Percentiles rank a stretch among this genome's conserved stretches.
These are phyloP conservation scores for Colletotrichum endophyticum DNA, from an alignment of 2,329 filamentous ascomycete species.

Conservation along the genomic window DNA sequence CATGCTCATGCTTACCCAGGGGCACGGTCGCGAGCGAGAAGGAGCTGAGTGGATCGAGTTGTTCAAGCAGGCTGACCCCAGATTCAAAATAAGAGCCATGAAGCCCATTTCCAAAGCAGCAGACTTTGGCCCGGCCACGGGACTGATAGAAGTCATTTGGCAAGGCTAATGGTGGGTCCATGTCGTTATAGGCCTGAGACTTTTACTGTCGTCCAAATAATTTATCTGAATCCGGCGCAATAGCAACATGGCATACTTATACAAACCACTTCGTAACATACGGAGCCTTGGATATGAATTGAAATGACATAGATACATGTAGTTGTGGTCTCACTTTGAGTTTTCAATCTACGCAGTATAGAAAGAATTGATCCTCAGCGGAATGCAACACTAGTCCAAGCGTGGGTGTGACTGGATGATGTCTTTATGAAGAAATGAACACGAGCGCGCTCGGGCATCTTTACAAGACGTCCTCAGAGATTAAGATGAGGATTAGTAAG, in stretches of 20 bases:
- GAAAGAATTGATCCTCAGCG: not conserved
- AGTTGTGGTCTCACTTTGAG: not conserved
- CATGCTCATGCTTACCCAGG: not conserved
- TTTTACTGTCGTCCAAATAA: not conserved
- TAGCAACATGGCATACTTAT: not conserved
- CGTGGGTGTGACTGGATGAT: not conserved
- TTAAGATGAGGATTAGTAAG: not conserved
- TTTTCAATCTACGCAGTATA: not conserved
- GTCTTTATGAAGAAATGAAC: not conserved
- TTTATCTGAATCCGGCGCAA: not conserved
- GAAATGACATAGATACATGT: not conserved
- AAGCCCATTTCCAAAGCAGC: not conserved
- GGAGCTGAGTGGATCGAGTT: not conserved
- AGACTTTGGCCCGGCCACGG: not conserved
- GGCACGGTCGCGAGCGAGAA: not conserved
- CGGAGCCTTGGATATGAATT: not conserved
- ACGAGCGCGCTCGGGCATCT: not conserved
- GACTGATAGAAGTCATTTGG: not conserved
- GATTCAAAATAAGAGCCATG: not conserved
- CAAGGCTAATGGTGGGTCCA: not conserved
- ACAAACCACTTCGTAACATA: not conserved
- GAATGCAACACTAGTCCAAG: not conserved
- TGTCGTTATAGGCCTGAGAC: not conserved
- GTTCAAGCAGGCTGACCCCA: not conserved
- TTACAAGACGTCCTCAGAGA: not conserved